Conservation (phyloP, 208 protist species). For the Crithidia mellificae region DNA sequence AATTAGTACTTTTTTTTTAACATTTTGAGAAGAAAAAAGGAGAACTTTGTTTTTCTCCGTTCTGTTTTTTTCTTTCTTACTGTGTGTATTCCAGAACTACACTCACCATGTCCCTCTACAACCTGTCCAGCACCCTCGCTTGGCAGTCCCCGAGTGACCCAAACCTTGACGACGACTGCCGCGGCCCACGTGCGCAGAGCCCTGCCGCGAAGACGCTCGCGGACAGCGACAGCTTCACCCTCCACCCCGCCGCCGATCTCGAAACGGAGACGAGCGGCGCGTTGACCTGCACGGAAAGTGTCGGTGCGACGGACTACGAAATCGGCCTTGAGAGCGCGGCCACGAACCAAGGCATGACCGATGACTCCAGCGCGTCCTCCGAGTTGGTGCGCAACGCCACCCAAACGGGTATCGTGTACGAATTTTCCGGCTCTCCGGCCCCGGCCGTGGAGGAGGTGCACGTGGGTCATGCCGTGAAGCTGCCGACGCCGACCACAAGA, state of each 20-base stretch:
- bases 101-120: constrained; percentile 9
- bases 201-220: background rate
- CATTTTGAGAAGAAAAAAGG: background rate
- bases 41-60: background rate
- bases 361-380: background rate
- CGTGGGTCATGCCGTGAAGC: too few species aligned
- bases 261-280: background rate
- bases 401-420: background rate
- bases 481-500: too few species aligned
- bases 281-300: background rate
- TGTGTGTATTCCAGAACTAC: background rate
- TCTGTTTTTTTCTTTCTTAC: background rate
- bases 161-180: background rate
- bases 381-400: background rate
- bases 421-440: background rate
- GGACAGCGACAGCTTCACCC: background rate
- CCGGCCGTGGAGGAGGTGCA: too few species aligned
- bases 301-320: background rate
- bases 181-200: background rate
- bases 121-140: constrained; percentile 4
- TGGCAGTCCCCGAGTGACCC: constrained; percentile 7
- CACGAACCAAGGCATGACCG: background rate
- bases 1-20: background rate
- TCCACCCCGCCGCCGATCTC: too few species aligned
- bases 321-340: background rate